A percentile compares a stretch with the other conserved stretches of the same genome.
Conservation (phyloP, 352 stramenopile species). For the Phytophthora rubi region DNA sequence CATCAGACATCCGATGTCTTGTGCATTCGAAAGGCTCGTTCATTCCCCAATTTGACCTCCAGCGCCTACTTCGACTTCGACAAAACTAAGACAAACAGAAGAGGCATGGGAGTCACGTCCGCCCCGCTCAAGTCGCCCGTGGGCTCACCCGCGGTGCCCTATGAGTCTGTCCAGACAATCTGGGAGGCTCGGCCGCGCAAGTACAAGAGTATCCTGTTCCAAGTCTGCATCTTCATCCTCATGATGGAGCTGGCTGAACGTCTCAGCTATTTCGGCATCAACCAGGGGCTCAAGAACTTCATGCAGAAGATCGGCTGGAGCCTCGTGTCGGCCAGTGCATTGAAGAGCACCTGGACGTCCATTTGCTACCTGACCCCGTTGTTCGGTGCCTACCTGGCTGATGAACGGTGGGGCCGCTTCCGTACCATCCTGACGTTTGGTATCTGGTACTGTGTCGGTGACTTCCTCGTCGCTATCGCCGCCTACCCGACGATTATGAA, state of each 20-base stretch:
- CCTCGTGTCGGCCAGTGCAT: constrained; percentile 5
- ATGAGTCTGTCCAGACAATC: constrained; percentile 15
- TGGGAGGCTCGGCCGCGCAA: constrained; percentile 35
- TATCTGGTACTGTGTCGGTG: constrained; percentile 59
- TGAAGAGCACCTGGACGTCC: constrained; percentile 70
- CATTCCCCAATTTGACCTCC: constrained; percentile 18
- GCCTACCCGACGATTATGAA: constrained; percentile 50
- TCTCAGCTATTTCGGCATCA: constrained; percentile 66
- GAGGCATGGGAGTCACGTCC: neutral
- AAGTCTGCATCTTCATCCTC: constrained; percentile 66
- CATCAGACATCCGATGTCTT: neutral
- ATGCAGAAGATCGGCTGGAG: constrained; percentile 64
- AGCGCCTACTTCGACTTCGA: constrained; percentile 10
- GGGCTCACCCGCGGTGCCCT: constrained; percentile 26
- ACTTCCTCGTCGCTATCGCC: constrained; percentile 54
- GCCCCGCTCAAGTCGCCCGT: constrained; percentile 32
- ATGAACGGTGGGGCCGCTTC: constrained; percentile 65
- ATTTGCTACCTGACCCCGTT: constrained; percentile 64
- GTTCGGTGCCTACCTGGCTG: constrained; percentile 62
- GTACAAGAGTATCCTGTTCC: constrained; percentile 63
- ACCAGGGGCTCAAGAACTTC: constrained; percentile 64
- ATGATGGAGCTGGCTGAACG: constrained; percentile 72
- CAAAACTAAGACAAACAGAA: constrained; percentile 3
- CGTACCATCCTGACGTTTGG: constrained; percentile 60
- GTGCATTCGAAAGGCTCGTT: neutral